Evolutionary conservation across 2,329 filamentous ascomycete genomes (phyloP), one percentile per base, ranked within the genome.

Genomic region (Zopfia rhizophila): DNA sequence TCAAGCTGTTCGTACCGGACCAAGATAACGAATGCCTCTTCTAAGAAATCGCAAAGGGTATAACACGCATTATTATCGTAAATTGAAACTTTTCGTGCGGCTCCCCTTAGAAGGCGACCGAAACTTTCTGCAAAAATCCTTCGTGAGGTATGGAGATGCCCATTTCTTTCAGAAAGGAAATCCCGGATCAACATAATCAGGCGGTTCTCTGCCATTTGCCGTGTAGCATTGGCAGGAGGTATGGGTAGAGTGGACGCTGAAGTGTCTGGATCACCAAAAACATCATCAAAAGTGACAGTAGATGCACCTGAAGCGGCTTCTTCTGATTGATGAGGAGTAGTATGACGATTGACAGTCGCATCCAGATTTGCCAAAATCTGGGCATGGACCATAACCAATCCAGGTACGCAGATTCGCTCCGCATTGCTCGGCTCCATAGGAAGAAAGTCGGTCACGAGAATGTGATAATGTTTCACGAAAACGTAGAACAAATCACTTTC

Each of bases 401-500:
- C 91, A 4, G 92, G 92, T 1, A 88, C 85, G 36, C 88, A 81
- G 45, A 86, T 74, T 46, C 81, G 79, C 52, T 85, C 81, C n/a
- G 72, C 70, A 42, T 78, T 75, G 35, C 79, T 77, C 6, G 80
- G 73, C 22, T 79, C 77, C 6, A 57, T 46, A 1, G 67, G 75
- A 7, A 77, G 63, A 55, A 75, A 80, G 48, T 94, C 89, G 28
- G 89, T 84, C 3, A 87, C 81, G 3, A 97, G 78, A 14, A 93
- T 81, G 68, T 93, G 89, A 60, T 89, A 95, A 66, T 94, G 87
- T 72, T 96, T 96, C 74, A 86, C 84, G 63, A 97, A 97, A 31
- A 95, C 88, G 73, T 93, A 96, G 66, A 96, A 90, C 23, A 97
- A 77, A 63, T 96, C 92, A 3, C 89, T 95, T 60, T 96, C 91